phyloP scores from a whole-genome alignment of 73 alveolate genomes.

The Paramecium bursaria region DNA sequence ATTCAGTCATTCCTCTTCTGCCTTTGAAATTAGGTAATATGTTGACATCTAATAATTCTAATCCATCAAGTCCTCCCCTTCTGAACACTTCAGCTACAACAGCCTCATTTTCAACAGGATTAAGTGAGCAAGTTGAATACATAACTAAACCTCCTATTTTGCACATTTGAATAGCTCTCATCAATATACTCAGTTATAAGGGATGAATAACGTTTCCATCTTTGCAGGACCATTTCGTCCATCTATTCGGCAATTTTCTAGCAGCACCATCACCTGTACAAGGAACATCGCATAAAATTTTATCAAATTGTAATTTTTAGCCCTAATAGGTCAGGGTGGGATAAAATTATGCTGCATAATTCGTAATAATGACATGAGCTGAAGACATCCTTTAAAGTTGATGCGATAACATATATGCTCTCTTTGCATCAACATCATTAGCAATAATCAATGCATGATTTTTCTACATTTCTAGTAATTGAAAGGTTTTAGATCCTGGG shows the following conservation, averaged over 20 bases:
- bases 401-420: conserved; percentile 97
- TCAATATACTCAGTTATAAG: conserved; percentile 87
- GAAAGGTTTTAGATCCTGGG: conserved; percentile 98
- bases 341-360: conserved; percentile 94
- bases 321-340: conserved; percentile 78
- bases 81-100: conserved; percentile 88
- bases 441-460: conserved; percentile 94
- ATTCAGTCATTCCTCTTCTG: conserved; percentile 85
- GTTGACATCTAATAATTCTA: conserved; percentile 85
- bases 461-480: conserved; percentile 89
- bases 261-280: conserved; percentile 99
- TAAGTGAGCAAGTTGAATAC: conserved; percentile 98
- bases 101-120: conserved; percentile 99
- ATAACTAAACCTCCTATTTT: conserved; percentile 95
- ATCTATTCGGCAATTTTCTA: conserved; percentile 95
- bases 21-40: conserved; percentile 77
- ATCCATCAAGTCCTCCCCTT: conserved; percentile 74
- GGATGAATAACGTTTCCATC: conserved; percentile 93
- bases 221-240: conserved; percentile 96
- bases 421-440: conserved; percentile 91
- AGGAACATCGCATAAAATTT: conserved; percentile 99
- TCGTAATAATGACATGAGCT: conserved; percentile 86
- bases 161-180: conserved; percentile 88
- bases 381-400: conserved; percentile 90
- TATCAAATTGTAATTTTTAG: conserved; percentile 82